Percentiles rank a stretch among this genome's conserved stretches.
Conservation (phyloP, 805 yeast genomes). For the Cyberlindnera xishuangbannaensis region DNA sequence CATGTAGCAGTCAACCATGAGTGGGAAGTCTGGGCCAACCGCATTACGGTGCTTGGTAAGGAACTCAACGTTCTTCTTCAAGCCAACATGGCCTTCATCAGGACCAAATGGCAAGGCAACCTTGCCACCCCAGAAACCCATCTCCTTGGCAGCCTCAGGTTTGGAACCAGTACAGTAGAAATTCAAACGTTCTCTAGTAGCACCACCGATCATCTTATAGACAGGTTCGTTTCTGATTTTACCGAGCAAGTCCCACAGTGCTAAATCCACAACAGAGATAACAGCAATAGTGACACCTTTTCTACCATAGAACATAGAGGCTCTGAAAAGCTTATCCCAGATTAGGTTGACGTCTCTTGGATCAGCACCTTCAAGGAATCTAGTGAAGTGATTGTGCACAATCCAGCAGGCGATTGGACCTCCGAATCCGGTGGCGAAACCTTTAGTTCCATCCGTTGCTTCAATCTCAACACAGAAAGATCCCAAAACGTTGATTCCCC, state of each 20-base stretch:
- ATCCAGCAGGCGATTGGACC: slow-evolving; percentile 48
- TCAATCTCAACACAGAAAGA: slow-evolving; percentile 44
- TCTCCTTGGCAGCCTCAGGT: slow-evolving; percentile 41
- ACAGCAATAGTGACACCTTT: slow-evolving; percentile 44
- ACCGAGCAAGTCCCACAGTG: slow-evolving; percentile 46
- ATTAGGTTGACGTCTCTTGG: slow-evolving; percentile 40
- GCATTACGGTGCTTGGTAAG: slow-evolving; percentile 37
- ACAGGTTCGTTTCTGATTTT: slow-evolving; percentile 46
- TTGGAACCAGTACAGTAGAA: slow-evolving; percentile 46
- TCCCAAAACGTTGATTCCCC: slow-evolving; percentile 48
- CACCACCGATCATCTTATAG: slow-evolving; percentile 47
- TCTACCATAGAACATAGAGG: slow-evolving; percentile 46
- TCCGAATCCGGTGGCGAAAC: slow-evolving; percentile 48
- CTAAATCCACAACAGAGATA: slow-evolving; percentile 42
- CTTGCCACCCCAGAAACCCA: slow-evolving; percentile 52
- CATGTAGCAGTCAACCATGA: slow-evolving; percentile 52
- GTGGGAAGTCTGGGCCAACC: slow-evolving; percentile 47
- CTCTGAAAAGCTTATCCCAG: slow-evolving; percentile 45
- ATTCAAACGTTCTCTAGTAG: slow-evolving; percentile 37
- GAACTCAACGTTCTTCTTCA: slow-evolving; percentile 40
- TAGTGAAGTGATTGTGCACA: slow-evolving; percentile 38
- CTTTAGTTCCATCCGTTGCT: slow-evolving; percentile 43
- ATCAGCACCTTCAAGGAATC: slow-evolving; percentile 41
- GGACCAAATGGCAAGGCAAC: slow-evolving; percentile 47
- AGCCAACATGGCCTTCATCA: slow-evolving; percentile 43